phyloP scores from a whole-genome alignment of 208 protist species.

The Angomonas deanei region DNA sequence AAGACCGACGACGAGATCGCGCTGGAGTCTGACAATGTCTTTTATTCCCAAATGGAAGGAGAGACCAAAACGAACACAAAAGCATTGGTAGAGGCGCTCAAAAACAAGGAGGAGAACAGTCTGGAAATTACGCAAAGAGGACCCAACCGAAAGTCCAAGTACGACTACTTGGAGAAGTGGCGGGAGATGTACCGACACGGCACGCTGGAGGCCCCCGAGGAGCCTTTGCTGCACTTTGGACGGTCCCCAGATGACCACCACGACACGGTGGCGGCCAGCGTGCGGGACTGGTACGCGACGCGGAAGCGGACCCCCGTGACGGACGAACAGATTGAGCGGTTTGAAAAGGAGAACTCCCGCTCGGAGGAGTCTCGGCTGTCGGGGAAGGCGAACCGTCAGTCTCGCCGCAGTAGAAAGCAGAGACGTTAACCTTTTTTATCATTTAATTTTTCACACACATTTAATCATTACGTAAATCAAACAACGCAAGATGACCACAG shows the following conservation, averaged over 20 bases:
- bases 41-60: conserved; percentile 53
- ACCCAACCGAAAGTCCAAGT: conserved; percentile 73
- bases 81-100: conserved; percentile 49
- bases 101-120: conserved; percentile 27
- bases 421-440: background rate
- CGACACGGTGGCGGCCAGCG: conserved; percentile 56
- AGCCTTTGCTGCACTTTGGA: conserved; percentile 61
- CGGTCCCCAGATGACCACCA: conserved; percentile 66
- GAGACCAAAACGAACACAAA: conserved; percentile 37
- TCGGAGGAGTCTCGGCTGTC: conserved; percentile 24
- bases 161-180: conserved; percentile 89
- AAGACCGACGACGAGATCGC: conserved; percentile 84
- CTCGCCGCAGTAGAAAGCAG: background rate
- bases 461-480: background rate
- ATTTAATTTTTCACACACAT: background rate
- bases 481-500: background rate
- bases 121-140: conserved; percentile 23
- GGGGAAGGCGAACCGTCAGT: conserved; percentile 14
- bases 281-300: conserved; percentile 71
- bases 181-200: conserved; percentile 90
- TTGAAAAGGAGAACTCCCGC: conserved; percentile 35
- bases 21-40: conserved; percentile 79
- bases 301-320: conserved; percentile 52
- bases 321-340: conserved; percentile 29
- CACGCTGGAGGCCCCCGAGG: conserved; percentile 79